Conservation (phyloP, 257 asterid genomes). For the Orobanche coerulescens region DNA sequence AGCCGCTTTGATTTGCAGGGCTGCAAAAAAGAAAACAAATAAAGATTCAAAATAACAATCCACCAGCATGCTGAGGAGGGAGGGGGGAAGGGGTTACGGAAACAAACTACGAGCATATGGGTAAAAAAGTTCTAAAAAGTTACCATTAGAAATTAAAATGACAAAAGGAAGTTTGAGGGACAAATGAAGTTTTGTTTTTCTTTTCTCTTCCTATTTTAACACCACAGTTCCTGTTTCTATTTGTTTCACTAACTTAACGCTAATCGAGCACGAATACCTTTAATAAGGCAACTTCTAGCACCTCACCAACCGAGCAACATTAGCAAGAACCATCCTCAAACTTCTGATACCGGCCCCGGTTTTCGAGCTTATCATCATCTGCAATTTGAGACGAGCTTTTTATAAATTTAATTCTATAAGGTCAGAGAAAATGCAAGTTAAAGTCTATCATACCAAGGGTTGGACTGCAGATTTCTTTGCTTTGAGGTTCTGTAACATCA, state of each 20-base stretch:
- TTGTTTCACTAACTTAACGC: constrained; percentile 12
- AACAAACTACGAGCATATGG: background rate
- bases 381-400: constrained; percentile 19
- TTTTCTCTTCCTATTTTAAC: background rate
- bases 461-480: constrained; percentile 72
- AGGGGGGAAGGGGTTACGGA: background rate
- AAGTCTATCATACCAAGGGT: constrained; percentile 60
- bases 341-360: constrained; percentile 94
- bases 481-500: constrained; percentile 66
- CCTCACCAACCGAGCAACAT: constrained; percentile 61
- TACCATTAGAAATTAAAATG: background rate
- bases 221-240: background rate
- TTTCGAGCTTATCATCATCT: constrained; percentile 97
- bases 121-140: background rate
- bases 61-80: background rate
- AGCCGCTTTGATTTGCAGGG: no score
- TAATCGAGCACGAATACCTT: constrained; percentile 15
- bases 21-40: no score
- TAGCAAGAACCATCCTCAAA: constrained; percentile 73
- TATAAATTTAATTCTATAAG: background rate
- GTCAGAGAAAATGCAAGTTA: constrained; percentile 4
- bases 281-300: constrained; percentile 28
- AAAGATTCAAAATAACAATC: no score
- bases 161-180: background rate
- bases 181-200: no score